phyloP scores from a whole-genome alignment of 179 eudicot genomes.

The Silene coronaria region DNA sequence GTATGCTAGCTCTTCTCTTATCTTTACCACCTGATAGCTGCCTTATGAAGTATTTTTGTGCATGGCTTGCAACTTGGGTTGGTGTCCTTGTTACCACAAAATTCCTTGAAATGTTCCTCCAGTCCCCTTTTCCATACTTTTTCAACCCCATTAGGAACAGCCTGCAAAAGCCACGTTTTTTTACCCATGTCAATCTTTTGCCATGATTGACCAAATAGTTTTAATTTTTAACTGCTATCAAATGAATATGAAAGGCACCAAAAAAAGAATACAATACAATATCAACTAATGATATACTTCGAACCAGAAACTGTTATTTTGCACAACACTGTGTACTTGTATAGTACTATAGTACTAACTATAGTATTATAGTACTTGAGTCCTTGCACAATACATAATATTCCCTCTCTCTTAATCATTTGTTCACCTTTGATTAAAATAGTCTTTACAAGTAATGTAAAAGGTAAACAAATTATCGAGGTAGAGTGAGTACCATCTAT shows the following conservation, averaged over 20 bases:
- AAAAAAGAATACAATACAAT: no score
- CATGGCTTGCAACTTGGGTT: slow-evolving; percentile 99
- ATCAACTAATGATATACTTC: no score
- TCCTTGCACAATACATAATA: no score
- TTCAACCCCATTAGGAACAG: slow-evolving; percentile 85
- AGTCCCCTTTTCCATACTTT: slow-evolving; percentile 96
- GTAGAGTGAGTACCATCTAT: neutral
- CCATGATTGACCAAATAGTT: slow-evolving; percentile 3
- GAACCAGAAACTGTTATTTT: no score
- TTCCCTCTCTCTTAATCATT: no score
- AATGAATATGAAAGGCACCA: no score
- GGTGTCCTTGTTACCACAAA: slow-evolving; percentile 88
- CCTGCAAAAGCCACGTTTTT: slow-evolving; percentile 36
- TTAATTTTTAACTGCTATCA: neutral
- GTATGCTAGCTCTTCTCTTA: slow-evolving; percentile 90
- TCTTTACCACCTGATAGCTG: slow-evolving; percentile 94
- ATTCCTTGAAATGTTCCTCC: slow-evolving; percentile 96
- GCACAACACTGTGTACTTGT: no score
- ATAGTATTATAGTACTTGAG: no score
- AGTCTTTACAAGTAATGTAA: no score
- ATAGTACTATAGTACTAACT: no score
- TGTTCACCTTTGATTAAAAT: no score
- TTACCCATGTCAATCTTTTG: slow-evolving; percentile 21
- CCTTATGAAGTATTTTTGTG: slow-evolving; percentile 92
- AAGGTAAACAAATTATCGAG: no score